Base-by-base conservation (phyloP, 768 basidiomycete species). In the Tylopilus rubrobrunneus region DNA sequence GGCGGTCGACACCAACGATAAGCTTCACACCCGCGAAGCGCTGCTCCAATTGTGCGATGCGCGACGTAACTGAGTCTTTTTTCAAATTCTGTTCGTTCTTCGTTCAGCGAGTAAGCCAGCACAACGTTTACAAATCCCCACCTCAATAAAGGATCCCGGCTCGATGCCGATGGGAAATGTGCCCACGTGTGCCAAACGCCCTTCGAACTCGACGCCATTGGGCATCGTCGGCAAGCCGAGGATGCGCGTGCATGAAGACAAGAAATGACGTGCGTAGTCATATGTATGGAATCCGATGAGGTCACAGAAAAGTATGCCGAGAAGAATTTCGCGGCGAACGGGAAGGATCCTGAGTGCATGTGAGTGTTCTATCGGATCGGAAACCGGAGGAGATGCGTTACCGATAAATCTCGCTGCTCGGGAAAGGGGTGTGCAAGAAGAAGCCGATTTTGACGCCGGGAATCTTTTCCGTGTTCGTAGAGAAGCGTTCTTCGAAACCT, bases 101-200 rank as follows among this genome's bases (percentile, higher is more conserved):
- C 19, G 29, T 6, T 62, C 48, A 62, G 46, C 5, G 39, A 50
- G 25, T 12, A 11, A 25, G 45, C 19, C 9, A 40, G 51, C 39
- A 43, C 8, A 19, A 34, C 10, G 23, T 23, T 27, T 1, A 21
- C 7, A 48, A 27, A 21, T 7, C 62, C 78, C 56, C 53, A 86
- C 91, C 61, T 92, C 83, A 53, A 90, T 85, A 71, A 99, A 99
- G 47, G 92, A 93, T 46, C 75, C 74, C 1, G 97, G 96, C 66
- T 99, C 97, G 59, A 99, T 99, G 56, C 97, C 97, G 64, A 99
- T 98, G 17, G 97, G 97, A 79, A 96, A 99, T 2, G 97, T 99
- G 43, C 97, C 97, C 58, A 99, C 96, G 61, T 97, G 93, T 21
- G 92, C 94, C 53, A 97, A 82, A 34, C 94, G 86, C 39, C 96